Evolutionary conservation across 345 rosid species (phyloP).

Genomic region (Hibiscus tridactylites): DNA sequence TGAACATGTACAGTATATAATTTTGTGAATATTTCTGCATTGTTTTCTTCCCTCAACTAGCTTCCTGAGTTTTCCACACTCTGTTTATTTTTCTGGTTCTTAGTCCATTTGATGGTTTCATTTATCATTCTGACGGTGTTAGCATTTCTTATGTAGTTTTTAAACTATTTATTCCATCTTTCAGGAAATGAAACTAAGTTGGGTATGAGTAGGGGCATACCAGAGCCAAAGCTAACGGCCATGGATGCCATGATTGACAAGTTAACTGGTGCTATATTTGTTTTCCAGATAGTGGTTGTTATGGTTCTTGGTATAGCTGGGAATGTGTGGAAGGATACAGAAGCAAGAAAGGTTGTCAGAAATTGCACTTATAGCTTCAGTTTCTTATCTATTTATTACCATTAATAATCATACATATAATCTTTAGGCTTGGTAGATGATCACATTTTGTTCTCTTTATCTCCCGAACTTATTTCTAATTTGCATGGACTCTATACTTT

Average conservation of each 20-base stretch:
- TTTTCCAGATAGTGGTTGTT: slow-evolving; percentile 94
- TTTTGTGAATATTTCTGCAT: background rate
- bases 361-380: slow-evolving; percentile 9
- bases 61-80: background rate
- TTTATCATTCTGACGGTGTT: slow-evolving; percentile 11
- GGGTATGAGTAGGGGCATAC: slow-evolving; percentile 97
- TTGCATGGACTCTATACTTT: background rate
- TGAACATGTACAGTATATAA: background rate
- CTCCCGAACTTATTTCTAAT: background rate
- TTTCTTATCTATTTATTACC: background rate
- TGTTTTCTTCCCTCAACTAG: background rate
- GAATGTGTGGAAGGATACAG: slow-evolving; percentile 97
- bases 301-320: slow-evolving; percentile 91
- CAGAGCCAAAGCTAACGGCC: slow-evolving; percentile 98
- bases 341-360: slow-evolving; percentile 74
- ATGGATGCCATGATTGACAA: slow-evolving; percentile 99
- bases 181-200: slow-evolving; percentile 95
- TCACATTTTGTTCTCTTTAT: background rate
- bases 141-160: background rate
- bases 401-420: background rate
- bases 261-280: slow-evolving; percentile 95
- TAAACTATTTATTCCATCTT: slow-evolving; percentile 1
- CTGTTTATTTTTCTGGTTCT: background rate
- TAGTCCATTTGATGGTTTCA: background rate
- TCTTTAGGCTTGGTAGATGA: background rate